Evolutionary conservation across 73 alveolate genomes (phyloP).

Genomic region (Paramecium pentaurelia): DNA sequence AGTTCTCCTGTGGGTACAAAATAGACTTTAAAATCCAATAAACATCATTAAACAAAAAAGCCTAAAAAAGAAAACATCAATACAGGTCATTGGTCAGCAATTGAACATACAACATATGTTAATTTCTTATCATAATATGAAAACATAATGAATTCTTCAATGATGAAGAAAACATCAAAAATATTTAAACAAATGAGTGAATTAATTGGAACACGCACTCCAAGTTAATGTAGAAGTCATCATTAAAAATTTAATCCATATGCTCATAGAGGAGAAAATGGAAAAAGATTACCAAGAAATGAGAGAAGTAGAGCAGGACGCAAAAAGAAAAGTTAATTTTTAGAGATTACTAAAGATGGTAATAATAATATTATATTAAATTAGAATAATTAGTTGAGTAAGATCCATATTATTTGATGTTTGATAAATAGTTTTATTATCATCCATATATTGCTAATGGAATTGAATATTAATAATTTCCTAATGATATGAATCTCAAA

Average conservation of each 20-base stretch:
- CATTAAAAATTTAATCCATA: conserved; percentile 44
- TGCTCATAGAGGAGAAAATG: conserved; percentile 43
- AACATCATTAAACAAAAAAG: neutral
- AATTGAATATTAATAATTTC: neutral
- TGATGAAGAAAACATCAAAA: conserved; percentile 49
- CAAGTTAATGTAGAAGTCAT: conserved; percentile 46
- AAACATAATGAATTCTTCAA: conserved; percentile 19
- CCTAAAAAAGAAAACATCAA: conserved; percentile 30
- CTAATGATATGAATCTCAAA: neutral
- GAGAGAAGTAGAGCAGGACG: conserved; percentile 54
- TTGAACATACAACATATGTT: conserved; percentile 5
- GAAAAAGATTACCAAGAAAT: conserved; percentile 40
- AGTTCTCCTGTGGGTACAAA: neutral
- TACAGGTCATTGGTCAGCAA: conserved; percentile 41
- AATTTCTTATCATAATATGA: neutral
- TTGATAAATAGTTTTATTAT: neutral
- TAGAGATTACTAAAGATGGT: neutral
- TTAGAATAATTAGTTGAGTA: neutral
- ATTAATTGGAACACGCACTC: conserved; percentile 36
- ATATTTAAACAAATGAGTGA: conserved; percentile 50
- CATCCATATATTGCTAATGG: neutral
- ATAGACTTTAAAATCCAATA: neutral
- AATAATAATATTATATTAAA: neutral
- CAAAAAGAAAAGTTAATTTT: neutral
- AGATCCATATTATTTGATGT: neutral